These are phyloP conservation scores for Reutealis trisperma DNA, from an alignment of 345 rosid genomes.

Conservation along the genomic window DNA sequence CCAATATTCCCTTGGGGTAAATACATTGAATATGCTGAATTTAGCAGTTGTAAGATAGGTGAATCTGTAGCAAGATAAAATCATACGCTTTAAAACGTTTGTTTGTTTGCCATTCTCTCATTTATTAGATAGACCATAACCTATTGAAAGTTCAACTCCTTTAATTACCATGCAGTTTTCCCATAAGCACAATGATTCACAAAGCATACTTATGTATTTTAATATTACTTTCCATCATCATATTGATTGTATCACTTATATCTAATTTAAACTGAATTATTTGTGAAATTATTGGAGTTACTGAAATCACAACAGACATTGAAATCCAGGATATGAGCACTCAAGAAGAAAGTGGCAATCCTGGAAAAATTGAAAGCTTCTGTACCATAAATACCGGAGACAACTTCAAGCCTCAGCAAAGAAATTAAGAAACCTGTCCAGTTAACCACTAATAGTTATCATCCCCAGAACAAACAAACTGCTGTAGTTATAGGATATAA, in stretches of 20 bases:
- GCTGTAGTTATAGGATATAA: background rate
- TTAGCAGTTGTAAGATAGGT: background rate
- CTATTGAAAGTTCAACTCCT: background rate
- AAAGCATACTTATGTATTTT: background rate
- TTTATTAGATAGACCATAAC: background rate
- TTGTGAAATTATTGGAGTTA: background rate
- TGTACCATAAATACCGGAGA: background rate
- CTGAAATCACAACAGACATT: background rate
- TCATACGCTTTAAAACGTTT: background rate
- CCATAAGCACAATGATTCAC: background rate
- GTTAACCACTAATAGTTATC: background rate
- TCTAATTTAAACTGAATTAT: background rate
- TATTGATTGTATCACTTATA: background rate
- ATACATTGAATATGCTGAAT: background rate
- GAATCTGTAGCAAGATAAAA: background rate
- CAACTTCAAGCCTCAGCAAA: constrained; percentile 2
- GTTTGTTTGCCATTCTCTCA: background rate
- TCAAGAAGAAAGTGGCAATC: constrained; percentile 10
- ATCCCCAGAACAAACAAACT: background rate
- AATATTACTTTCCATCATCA: background rate
- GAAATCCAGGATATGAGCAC: background rate
- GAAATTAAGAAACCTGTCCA: background rate
- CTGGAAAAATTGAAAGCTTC: background rate
- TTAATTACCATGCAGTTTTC: background rate
- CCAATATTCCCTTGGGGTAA: too few relatives aligned